Base-by-base conservation (phyloP, 768 basidiomycete species). In the Mrakia hoshinonis region DNA sequence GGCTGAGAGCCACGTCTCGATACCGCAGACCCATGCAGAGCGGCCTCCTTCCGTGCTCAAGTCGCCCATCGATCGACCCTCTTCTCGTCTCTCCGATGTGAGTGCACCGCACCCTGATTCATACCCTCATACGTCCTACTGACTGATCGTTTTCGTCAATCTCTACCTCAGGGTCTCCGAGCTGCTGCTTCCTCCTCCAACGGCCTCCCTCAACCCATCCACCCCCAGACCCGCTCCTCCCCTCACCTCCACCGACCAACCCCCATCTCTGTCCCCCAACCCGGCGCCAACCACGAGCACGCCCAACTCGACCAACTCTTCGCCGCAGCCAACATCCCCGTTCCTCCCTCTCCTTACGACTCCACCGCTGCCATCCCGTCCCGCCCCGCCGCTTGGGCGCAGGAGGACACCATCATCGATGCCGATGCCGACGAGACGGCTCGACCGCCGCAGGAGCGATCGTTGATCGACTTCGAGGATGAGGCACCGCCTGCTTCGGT, bases 11-110 rank as follows among this genome's bases (percentile, higher is more conserved):
- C 89, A 89, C 69, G 74, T 89, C 6, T 83, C 84, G 61, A 83
- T 85, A 51, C 89, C 89, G 73, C 84, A 84, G 1, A 82, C 81
- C 15, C 89, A 92, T 74, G 81, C 89, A 0, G 85, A 86, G 64
- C 87, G 89, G 73, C 82, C 88, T 46, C 83, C 87, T 48, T 85
- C 85, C 0, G 83, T 87, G 60, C 82, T 82, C 1, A 80, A 80
- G 0, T 76, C 77, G 18, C 78, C 78, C 1, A 73, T 70, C 60
- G 63, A 43, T 46, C 58, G 69, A 60, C 69, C 69, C 0, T 31
- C 61, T 11, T 70, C 69, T 15, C 60, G 69, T 3, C 51, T 70
- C 0, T 70, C 69, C 5, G 69, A 70, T 49, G 69, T 70, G 24
- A 29, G 69, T 62, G 24, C 54, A 5, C 3, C 43, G n/a, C 22